phyloP scores from a whole-genome alignment of 78 protist genomes.

The Pigoraptor vietnamica region DNA sequence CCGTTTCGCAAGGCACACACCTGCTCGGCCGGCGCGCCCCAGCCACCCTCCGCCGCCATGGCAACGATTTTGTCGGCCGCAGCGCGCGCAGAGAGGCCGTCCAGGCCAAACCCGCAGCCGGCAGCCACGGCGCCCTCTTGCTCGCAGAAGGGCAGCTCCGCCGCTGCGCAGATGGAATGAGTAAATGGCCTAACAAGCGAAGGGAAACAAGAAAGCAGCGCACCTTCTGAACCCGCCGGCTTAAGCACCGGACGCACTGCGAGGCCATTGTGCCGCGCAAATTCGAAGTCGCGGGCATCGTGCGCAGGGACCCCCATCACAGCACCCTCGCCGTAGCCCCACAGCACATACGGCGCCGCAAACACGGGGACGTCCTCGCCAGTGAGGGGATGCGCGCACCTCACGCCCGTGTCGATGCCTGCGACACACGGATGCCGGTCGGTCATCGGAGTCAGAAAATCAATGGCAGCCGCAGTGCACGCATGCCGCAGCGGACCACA shows the following conservation, averaged over 20 bases:
- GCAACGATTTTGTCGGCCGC: background rate
- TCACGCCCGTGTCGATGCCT: background rate
- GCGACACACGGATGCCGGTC: too few species aligned
- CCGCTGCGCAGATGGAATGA: background rate
- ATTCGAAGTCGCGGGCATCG: slow-evolving; percentile 70
- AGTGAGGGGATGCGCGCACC: slow-evolving; percentile 9
- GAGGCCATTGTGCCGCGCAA: slow-evolving; percentile 43
- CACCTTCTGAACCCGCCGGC: too few species aligned
- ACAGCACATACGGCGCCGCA: slow-evolving; percentile 61
- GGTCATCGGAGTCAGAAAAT: too few species aligned
- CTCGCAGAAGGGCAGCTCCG: background rate
- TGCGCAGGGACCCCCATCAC: slow-evolving; percentile 92
- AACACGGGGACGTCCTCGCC: slow-evolving; percentile 49
- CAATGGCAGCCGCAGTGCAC: too few species aligned
- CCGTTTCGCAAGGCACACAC: background rate
- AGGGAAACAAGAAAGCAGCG: too few species aligned
- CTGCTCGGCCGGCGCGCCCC: background rate
- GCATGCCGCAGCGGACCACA: too few species aligned
- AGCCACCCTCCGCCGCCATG: background rate
- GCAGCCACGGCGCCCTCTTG: background rate
- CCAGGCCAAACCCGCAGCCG: background rate
- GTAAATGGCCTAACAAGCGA: too few species aligned
- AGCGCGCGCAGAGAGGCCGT: background rate
- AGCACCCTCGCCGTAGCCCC: slow-evolving; percentile 74
- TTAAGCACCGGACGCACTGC: background rate